Evolutionary conservation across 2,329 filamentous ascomycete species (phyloP), one percentile per base, ranked within the genome.

Genomic region (Diplodia scrobiculata): DNA sequence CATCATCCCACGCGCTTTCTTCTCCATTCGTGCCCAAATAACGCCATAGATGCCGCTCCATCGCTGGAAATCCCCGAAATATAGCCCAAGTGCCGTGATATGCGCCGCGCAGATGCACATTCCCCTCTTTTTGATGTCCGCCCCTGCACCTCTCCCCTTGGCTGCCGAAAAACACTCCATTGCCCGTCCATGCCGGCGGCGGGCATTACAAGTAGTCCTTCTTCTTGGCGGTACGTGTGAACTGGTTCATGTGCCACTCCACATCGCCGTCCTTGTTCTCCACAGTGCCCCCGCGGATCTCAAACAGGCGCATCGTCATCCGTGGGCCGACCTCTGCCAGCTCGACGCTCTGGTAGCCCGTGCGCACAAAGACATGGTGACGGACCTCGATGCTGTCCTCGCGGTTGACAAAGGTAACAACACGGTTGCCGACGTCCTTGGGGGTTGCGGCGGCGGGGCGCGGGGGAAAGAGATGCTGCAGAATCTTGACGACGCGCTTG

Each of bases 261-360:
- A 96, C 88, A 78, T 99, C 95, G 3, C 94, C 94, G 71, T 96
- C 91, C 78, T 96, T 96, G 74, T 93, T 96, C 75, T 98, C 95
- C 68, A 97, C 81, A 3, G 94, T 96, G 17, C 95, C 94, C 63
- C 89, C 89, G 54, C 93, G 85, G 68, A 99, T 97, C 80, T 98
- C 92, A 75, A 98, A 99, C 63, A 92, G 82, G 71, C 92, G 85
- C 92, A 98, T 95, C n/a, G 92, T 97, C 91, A 98, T 97, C 66
- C 95, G 85, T 1, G 95, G 95, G 0, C 94, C 92, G 60, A 96
- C 92, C 77, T 97, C 92, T 14, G 91, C 89, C 72, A 97, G 79
- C 77, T 96, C 92, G 5, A 98, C 91, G 67, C 89, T 91, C 74
- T 96, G 89, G 74, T 94, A 95, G 0, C 91, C 90, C 0, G 95